Evolutionary conservation across 2,329 filamentous ascomycete species (phyloP), one percentile per base, ranked within the genome.

Genomic region (Sarocladium strictum): DNA sequence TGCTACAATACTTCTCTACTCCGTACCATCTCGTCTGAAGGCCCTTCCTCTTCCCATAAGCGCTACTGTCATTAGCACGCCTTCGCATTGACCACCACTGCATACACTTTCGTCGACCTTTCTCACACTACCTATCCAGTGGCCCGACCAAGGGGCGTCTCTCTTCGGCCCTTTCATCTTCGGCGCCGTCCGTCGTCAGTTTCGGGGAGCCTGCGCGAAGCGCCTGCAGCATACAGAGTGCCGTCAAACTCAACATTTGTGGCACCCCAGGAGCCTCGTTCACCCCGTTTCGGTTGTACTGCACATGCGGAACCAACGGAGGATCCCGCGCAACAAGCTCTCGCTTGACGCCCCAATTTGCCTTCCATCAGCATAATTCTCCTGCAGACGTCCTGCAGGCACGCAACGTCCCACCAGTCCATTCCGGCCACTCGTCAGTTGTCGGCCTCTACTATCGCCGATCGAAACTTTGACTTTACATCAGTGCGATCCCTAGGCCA

Each of bases 251-350:
- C 41, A 24, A 21, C 26, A 6, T 35, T 27, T 51, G 47, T 35
- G 24, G 5, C 26, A 35, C 27, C 11, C 47, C 23, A n/a, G 29
- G 26, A 49, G 26, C 47, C 47, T 51, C 47, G 47, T 51, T 23
- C 14, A 33, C 47, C 47, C 47, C 47, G 47, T 51, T 51, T 51
- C 24, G 47, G 47, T 17, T 51, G 47, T 35, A 51, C 47, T 51
- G 47, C 47, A 32, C 29, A 51, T 51, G 47, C 47, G 47, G 47
- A 51, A 32, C 27, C 47, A 51, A 51, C 47, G 27, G 26, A 51
- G 47, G n/a, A n/a, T n/a, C n/a, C 47, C 29, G 27, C 27, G 47
- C 47, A 23, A 51, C 47, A 51, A 51, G 47, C 47, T 51, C 47
- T 35, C 27, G 26, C 47, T 51, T 51, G 47, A 35, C 47, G 27